These are phyloP conservation scores for Spizellomyces punctatus DNA, from an alignment of 192 early-diverging fungal species.

Conservation along the genomic window DNA sequence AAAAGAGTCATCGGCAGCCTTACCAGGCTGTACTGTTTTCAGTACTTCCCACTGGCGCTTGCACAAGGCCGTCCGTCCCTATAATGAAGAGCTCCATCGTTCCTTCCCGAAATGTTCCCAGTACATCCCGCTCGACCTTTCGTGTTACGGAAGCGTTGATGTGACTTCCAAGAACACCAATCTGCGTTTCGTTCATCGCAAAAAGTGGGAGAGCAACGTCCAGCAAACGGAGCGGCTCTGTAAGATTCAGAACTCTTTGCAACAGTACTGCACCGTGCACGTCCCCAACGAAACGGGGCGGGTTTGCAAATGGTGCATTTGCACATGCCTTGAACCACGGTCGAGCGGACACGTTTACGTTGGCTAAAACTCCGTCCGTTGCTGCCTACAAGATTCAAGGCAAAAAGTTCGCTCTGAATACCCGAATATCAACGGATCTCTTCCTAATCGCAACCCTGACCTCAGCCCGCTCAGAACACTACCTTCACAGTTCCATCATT, in stretches of 20 bases:
- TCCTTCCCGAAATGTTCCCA: conserved; percentile 1
- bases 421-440: background rate
- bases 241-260: conserved; percentile 23
- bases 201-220: conserved; percentile 29
- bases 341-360: conserved; percentile 7
- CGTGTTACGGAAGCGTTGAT: conserved; percentile 11
- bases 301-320: background rate
- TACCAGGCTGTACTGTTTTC: no score
- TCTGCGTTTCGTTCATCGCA: background rate
- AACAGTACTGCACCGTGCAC: conserved; percentile 28
- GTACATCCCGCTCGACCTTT: conserved; percentile 1
- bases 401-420: background rate
- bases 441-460: background rate
- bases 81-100: conserved; percentile 25
- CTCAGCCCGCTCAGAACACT: background rate
- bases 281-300: conserved; percentile 26
- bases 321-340: conserved; percentile 28
- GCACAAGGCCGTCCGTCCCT: conserved; percentile 4
- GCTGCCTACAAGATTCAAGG: conserved; percentile 21
- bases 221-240: conserved; percentile 25
- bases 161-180: conserved; percentile 22
- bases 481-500: conserved; percentile 28
- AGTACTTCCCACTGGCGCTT: background rate
- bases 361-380: conserved; percentile 12
- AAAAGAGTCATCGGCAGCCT: no score